Base-by-base conservation (phyloP, 352 stramenopile species). In the Phytopythium delawarense region DNA sequence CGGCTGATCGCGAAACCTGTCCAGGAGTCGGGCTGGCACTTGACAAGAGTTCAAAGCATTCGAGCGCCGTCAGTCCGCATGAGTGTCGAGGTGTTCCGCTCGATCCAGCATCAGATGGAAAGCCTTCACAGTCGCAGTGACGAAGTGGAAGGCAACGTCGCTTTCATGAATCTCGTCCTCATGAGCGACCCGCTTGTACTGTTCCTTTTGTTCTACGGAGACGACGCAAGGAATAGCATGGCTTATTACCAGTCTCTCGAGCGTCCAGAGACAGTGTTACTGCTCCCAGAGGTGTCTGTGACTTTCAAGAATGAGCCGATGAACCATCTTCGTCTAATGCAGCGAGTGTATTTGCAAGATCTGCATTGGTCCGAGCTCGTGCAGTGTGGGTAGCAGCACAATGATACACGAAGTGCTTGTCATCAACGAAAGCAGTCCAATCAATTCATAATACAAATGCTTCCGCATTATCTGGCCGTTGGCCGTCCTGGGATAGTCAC, bases 181-280 rank as follows among this genome's bases (percentile, higher is more conserved):
- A 72, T 82, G 71, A 82, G 71, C 28, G 71, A 79, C 48, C 74
- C 74, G 6, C 48, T 82, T 3, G 68, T 74, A 13, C 77, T 68
- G 51, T 57, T 75, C 18, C 35, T 20, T 16, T 13, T 57, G 7
- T 32, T 32, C 16, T 57, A 30, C 11, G 34, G 32, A 15, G 51
- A 57, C 51, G 34, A 18, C 51, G 20, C 51, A 16, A 25, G 18
- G 3, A 57, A 28, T 3, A 23, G 30, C 15, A 3, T 57, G 12
- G 51, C 51, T 7, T 57, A 57, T 8, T 57, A n/a, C 21, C 51
- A 57, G 51, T 57, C 51, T 2, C 30, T 57, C 30, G 51, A 45
- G 8, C 32, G 12, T 25, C 51, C 28, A 8, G 51, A 57, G 1
- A 34, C n/a, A 11, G 51, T 57, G 28, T 16, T 57, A 30, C n/a